Base-by-base conservation (phyloP, 2,329 filamentous ascomycete genomes). In the Sodiomyces alkalinus region DNA sequence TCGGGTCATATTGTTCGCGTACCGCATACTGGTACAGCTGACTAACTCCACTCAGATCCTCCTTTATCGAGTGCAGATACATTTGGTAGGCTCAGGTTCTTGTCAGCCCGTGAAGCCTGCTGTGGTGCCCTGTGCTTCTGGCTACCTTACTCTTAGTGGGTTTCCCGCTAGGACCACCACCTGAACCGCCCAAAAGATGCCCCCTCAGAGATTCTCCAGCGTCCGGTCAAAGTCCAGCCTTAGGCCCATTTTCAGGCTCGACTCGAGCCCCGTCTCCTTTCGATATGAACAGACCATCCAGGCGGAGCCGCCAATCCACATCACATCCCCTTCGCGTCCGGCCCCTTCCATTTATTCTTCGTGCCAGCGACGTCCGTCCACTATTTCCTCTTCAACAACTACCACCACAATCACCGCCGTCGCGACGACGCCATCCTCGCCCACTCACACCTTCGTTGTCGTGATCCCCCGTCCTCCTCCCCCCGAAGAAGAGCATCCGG, bases 251-350 rank as follows among this genome's bases (percentile, higher is more conserved):
- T 58, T 67, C 41, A 53, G 58, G 34, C 60, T 64, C 41, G 64
- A 68, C 39, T 49, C 55, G 22, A 52, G 48, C 38, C 46, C 74
- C 39, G 56, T 74, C 33, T 61, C 60, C 26, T 43, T 75, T 31
- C 64, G 67, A 33, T 75, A 76, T 52, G 71, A 76, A 43, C 62
- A 74, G 47, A 69, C 66, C 19, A 52, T 62, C 28, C 60, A 65
- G 40, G 64, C 64, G 26, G 62, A 67, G 46, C 64, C 64, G 33
- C 71, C 70, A 19, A 66, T 72, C 37, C 61, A 62, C 25, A 48
- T 69, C 33, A 48, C 59, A 27, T 57, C 61, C 36, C 53, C 55
- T 42, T 41, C 27, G n/a, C n/a, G n/a, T n/a, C n/a, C n/a, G n/a
- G n/a, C n/a, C n/a, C n/a, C n/a, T n/a, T n/a, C n/a, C n/a, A n/a